Conservation (phyloP, 1,139 yeast genomes). For the Hansenula anomala region DNA sequence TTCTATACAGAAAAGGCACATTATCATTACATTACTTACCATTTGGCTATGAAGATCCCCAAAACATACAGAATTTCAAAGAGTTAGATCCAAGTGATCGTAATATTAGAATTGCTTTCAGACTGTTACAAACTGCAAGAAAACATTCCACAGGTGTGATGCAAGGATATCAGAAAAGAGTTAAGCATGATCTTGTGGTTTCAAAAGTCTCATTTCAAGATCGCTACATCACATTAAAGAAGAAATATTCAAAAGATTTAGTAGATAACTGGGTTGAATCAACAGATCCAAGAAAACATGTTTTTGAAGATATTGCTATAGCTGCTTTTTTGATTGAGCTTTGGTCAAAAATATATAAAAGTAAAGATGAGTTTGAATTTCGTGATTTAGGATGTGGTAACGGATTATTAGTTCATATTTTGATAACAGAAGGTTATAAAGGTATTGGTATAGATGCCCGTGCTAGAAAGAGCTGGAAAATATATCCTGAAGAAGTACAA, state of each 20-base stretch:
- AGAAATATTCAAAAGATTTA: slow-evolving; percentile 68
- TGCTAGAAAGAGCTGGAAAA: slow-evolving; percentile 80
- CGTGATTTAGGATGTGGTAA: slow-evolving; percentile 96
- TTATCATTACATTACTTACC: slow-evolving; percentile 83
- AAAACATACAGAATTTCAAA: slow-evolving; percentile 26
- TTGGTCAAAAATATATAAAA: slow-evolving; percentile 61
- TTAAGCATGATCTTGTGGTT: slow-evolving; percentile 82
- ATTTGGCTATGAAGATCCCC: slow-evolving; percentile 35
- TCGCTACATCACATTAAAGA: slow-evolving; percentile 73
- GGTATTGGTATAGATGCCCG: slow-evolving; percentile 93
- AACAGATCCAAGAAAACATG: slow-evolving; percentile 94
- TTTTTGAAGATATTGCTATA: slow-evolving; percentile 92
- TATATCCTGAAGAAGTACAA: slow-evolving; percentile 62
- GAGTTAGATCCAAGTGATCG: slow-evolving; percentile 47
- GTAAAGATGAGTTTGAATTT: slow-evolving; percentile 54
- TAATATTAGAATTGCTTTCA: slow-evolving; percentile 73
- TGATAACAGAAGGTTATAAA: slow-evolving; percentile 70
- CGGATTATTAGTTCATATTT: slow-evolving; percentile 76
- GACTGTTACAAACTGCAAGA: slow-evolving; percentile 71
- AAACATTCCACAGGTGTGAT: slow-evolving; percentile 83
- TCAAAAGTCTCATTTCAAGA: slow-evolving; percentile 81
- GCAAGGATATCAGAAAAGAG: slow-evolving; percentile 84
- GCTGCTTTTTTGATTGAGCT: slow-evolving; percentile 92
- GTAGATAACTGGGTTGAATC: slow-evolving; percentile 89
- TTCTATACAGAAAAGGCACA: slow-evolving; percentile 36